Evolutionary conservation across 2,329 filamentous ascomycete species (phyloP).

Genomic region (Sporothrix euskadiensis): DNA sequence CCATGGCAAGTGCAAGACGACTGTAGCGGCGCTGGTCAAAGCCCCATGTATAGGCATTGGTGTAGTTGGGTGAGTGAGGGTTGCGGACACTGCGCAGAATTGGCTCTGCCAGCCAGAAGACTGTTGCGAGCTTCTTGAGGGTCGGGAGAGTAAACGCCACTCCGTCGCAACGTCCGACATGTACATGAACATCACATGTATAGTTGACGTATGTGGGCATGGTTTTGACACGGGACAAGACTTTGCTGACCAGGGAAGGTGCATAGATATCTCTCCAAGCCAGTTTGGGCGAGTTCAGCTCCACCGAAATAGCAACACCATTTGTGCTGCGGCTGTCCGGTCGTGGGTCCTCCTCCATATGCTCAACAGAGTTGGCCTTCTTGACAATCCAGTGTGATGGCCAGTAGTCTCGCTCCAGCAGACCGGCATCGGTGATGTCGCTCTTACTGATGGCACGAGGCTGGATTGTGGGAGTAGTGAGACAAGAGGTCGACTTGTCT

Average conservation of each 20-base stretch:
- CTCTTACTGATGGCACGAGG: constrained; percentile 37
- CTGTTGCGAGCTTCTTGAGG: constrained; percentile 41
- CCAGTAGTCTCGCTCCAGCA: constrained; percentile 41
- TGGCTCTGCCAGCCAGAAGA: constrained; percentile 44
- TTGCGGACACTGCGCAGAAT: constrained; percentile 42
- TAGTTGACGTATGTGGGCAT: constrained; percentile 39
- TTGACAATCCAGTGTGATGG: constrained; percentile 45
- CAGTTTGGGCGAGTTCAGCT: constrained; percentile 44
- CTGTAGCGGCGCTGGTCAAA: constrained; percentile 40
- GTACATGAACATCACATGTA: constrained; percentile 45
- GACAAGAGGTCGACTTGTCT: neutral
- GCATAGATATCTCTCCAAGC: constrained; percentile 35
- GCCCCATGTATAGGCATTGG: constrained; percentile 44
- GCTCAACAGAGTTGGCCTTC: constrained; percentile 44
- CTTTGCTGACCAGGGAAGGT: constrained; percentile 29
- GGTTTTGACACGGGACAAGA: constrained; percentile 37
- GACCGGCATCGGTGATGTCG: constrained; percentile 34
- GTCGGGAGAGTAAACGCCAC: constrained; percentile 38
- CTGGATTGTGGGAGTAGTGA: neutral
- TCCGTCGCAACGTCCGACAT: constrained; percentile 43
- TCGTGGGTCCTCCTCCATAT: constrained; percentile 34
- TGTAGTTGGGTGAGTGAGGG: constrained; percentile 42
- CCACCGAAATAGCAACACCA: constrained; percentile 42
- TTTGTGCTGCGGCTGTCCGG: constrained; percentile 30
- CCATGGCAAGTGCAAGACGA: constrained; percentile 37